Conservation (phyloP, 495 filamentous ascomycete species). For the Saxophila tyrrhenica region DNA sequence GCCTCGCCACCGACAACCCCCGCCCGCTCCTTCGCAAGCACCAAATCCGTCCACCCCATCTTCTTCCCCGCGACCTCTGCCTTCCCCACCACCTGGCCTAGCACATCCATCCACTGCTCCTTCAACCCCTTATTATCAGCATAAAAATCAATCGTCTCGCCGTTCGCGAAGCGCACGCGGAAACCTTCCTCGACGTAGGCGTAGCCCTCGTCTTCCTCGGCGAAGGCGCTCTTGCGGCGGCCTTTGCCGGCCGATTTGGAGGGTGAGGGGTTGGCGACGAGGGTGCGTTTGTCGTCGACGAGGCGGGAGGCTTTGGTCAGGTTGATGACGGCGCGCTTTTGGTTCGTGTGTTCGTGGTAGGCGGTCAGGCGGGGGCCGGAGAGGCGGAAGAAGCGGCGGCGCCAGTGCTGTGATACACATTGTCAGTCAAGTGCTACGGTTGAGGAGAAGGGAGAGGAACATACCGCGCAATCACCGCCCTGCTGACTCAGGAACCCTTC, state of each 20-base stretch:
- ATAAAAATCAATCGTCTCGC: slow-evolving; percentile 97
- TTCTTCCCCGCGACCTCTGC: slow-evolving; percentile 30
- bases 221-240: slow-evolving; percentile 85
- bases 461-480: slow-evolving; percentile 92
- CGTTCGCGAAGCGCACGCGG: slow-evolving; percentile 94
- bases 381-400: slow-evolving; percentile 92
- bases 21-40: slow-evolving; percentile 40
- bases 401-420: slow-evolving; percentile 70
- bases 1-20: neutral
- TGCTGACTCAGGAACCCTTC: slow-evolving; percentile 92
- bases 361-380: slow-evolving; percentile 84
- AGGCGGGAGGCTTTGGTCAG: slow-evolving; percentile 85
- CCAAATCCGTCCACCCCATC: slow-evolving; percentile 71
- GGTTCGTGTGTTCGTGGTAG: slow-evolving; percentile 88
- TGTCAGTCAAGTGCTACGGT: slow-evolving; percentile 21
- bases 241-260: slow-evolving; percentile 28
- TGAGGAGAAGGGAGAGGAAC: slow-evolving; percentile 29
- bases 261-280: slow-evolving; percentile 44
- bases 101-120: slow-evolving; percentile 85
- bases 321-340: slow-evolving; percentile 94
- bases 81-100: slow-evolving; percentile 74
- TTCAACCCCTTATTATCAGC: slow-evolving; percentile 78
- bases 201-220: slow-evolving; percentile 97
- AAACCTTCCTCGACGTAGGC: slow-evolving; percentile 99
- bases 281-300: slow-evolving; percentile 79